Evolutionary conservation across 2,329 filamentous ascomycete species (phyloP), one percentile per base, ranked within the genome.

Genomic region (Phialemonium atrogriseum): DNA sequence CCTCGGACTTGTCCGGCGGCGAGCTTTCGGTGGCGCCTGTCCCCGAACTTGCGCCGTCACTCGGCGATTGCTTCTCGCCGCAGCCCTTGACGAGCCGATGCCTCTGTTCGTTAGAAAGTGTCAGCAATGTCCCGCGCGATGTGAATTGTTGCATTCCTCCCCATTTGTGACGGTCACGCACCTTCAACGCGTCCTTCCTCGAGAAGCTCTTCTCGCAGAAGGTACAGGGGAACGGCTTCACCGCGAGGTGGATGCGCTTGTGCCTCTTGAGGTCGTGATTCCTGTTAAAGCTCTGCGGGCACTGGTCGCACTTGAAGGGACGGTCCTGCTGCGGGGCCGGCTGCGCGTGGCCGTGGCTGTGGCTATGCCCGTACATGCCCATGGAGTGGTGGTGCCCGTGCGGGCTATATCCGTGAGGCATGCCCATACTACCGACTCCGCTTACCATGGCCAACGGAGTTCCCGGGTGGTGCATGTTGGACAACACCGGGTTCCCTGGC

Each of bases 121-220:
- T 10, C 20, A 30, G 24, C 17, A 31, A 18, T 8, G 11, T 21
- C n/a, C n/a, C n/a, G n/a, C n/a, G n/a, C n/a, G n/a, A n/a, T n/a
- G n/a, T n/a, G n/a, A n/a, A n/a, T n/a, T n/a, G n/a, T n/a, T n/a
- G n/a, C n/a, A n/a, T n/a, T n/a, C n/a, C n/a, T n/a, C n/a, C n/a
- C n/a, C n/a, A n/a, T n/a, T n/a, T n/a, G 20, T 18, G 17, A 25
- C 19, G 18, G 13, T 17, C 16, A 62, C 75, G 48, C 64, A 96
- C 91, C 84, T 96, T 96, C 18, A 98, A 66, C 8, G 91, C 91
- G 58, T 96, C 91, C 55, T 96, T 96, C 37, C 91, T 73, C 4
- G 88, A 95, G 51, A 98, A 98, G 53, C 84, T 91, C 72, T 96
- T 96, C 39, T 94, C 87, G 54, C 91, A 98, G 49, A 82, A 81